phyloP scores from a whole-genome alignment of 176 grass and related monocot genomes.

The Eleusine coracana region DNA sequence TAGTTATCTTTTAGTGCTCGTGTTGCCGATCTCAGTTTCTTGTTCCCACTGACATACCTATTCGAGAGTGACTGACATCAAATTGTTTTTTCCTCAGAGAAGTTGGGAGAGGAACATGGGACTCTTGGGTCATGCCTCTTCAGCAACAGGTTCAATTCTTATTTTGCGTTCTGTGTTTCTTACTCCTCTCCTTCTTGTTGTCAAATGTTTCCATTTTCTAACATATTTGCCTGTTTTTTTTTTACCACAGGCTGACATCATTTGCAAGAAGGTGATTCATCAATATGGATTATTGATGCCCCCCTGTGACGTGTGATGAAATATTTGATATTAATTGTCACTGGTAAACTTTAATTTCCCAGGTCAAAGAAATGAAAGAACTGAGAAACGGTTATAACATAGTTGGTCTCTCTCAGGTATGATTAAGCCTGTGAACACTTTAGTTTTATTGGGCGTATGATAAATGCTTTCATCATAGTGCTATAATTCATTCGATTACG shows the following conservation, averaged over 20 bases:
- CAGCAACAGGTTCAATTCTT: constrained; percentile 60
- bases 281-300: background rate
- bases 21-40: background rate
- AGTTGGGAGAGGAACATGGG: constrained; percentile 70
- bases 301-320: constrained; percentile 1
- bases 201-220: constrained; percentile 16
- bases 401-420: constrained; percentile 91
- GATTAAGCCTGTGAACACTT: constrained; percentile 1
- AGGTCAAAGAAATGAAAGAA: constrained; percentile 87
- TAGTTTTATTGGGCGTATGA: constrained; percentile 1
- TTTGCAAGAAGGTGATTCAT: constrained; percentile 76
- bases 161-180: background rate
- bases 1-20: background rate
- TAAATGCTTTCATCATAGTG: background rate
- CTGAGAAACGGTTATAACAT: constrained; percentile 77
- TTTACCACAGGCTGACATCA: constrained; percentile 65
- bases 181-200: background rate
- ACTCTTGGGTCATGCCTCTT: constrained; percentile 93
- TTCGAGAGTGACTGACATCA: background rate
- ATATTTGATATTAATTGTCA: background rate
- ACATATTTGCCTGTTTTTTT: background rate
- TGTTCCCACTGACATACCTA: background rate
- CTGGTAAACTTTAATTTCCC: constrained; percentile 34
- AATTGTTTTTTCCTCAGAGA: constrained; percentile 51
- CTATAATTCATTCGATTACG: background rate